phyloP scores from a whole-genome alignment of 305 asterid species.

The Withania somnifera region DNA sequence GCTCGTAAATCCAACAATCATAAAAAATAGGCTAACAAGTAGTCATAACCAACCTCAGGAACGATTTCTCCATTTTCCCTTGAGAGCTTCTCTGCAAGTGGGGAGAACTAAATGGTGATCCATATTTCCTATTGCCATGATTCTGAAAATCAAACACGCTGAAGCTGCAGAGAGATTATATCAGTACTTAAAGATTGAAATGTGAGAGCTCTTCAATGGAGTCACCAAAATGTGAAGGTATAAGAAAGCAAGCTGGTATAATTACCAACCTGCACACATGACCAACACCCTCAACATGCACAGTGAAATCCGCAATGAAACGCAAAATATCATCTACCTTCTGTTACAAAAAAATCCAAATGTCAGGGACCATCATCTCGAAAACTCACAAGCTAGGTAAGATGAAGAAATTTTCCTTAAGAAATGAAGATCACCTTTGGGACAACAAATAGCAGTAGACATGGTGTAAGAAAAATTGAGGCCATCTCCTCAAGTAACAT shows the following conservation, averaged over 20 bases:
- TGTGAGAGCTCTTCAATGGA: neutral
- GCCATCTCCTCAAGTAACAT: constrained; percentile 97
- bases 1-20: neutral
- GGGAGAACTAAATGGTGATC: constrained; percentile 53
- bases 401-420: neutral
- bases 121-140: constrained; percentile 82
- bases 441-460: constrained; percentile 65
- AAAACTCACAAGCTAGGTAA: neutral
- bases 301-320: constrained; percentile 80
- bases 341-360: constrained; percentile 31
- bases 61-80: constrained; percentile 97
- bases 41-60: constrained; percentile 50
- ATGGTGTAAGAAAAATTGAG: constrained; percentile 92
- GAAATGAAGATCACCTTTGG: constrained; percentile 53
- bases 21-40: neutral
- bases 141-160: constrained; percentile 71
- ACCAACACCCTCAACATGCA: constrained; percentile 84
- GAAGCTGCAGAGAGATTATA: constrained; percentile 42
- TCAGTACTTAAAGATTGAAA: neutral
- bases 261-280: constrained; percentile 70
- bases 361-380: constrained; percentile 6
- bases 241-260: neutral
- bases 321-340: constrained; percentile 66
- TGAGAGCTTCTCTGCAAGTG: constrained; percentile 70
- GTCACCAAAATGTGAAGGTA: neutral